Conservation (phyloP, 164 flowering plant species). For the Platanus orientalis region DNA sequence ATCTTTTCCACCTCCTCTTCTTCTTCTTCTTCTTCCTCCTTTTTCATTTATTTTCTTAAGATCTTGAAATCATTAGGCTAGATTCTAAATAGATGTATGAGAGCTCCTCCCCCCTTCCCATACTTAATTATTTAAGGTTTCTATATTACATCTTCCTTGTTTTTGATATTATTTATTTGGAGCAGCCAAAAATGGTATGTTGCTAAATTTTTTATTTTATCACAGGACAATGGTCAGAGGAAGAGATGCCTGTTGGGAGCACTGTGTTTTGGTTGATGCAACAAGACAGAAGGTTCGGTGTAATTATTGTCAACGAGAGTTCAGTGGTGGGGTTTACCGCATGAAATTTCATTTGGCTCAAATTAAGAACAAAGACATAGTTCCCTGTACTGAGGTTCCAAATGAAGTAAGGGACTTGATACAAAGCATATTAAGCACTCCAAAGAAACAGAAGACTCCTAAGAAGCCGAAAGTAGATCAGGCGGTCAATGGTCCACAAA, state of each 20-base stretch:
- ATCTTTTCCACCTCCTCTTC: too few species aligned
- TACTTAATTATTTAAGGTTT: background rate
- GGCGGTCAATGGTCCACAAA: slow-evolving; percentile 38
- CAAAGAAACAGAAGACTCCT: slow-evolving; percentile 53
- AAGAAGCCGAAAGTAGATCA: slow-evolving; percentile 44
- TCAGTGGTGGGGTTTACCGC: slow-evolving; percentile 72
- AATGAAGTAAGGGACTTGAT: slow-evolving; percentile 53
- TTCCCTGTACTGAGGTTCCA: slow-evolving; percentile 65
- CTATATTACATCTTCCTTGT: background rate
- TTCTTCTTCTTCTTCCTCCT: background rate
- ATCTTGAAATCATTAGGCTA: background rate
- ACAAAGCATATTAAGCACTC: slow-evolving; percentile 42
- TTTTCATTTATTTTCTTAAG: too few species aligned
- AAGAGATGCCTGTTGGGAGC: slow-evolving; percentile 82
- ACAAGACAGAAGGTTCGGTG: slow-evolving; percentile 66
- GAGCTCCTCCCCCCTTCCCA: too few species aligned
- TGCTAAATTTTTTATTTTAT: slow-evolving; percentile 5
- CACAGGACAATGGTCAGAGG: slow-evolving; percentile 59
- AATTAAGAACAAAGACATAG: slow-evolving; percentile 64
- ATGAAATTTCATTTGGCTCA: slow-evolving; percentile 78
- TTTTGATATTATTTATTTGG: background rate
- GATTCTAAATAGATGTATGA: too few species aligned
- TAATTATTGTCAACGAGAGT: slow-evolving; percentile 64
- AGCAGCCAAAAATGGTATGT: background rate
- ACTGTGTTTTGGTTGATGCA: slow-evolving; percentile 70